Conservation (phyloP, 108 stramenopile species). For the Schizochytrium sp. region DNA sequence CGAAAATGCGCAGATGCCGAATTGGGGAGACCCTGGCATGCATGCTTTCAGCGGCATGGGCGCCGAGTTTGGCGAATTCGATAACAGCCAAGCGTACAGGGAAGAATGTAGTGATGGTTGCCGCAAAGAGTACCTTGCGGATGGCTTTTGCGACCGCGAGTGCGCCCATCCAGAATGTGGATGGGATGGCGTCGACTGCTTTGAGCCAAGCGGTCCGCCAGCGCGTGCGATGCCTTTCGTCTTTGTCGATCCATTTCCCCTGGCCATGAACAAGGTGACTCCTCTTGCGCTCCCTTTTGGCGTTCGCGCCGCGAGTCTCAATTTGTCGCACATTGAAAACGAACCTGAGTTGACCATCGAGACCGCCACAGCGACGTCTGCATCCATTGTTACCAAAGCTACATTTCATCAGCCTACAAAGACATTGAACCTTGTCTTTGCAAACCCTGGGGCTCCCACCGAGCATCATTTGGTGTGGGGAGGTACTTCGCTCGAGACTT, state of each 20-base stretch:
- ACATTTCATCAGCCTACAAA: background rate
- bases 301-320: background rate
- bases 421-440: background rate
- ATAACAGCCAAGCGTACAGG: background rate
- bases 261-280: background rate
- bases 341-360: background rate
- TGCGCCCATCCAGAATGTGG: constrained; percentile 29
- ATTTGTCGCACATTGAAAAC: background rate
- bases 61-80: background rate
- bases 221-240: background rate
- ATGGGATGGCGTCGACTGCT: constrained; percentile 40
- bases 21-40: background rate
- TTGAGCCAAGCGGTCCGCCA: background rate
- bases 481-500: background rate
- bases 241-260: background rate
- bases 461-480: background rate
- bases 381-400: background rate
- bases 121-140: constrained; percentile 32
- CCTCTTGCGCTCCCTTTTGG: background rate
- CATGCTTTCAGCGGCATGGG: background rate
- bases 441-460: background rate
- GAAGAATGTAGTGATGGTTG: background rate
- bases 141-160: constrained; percentile 36
- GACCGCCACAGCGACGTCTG: background rate
- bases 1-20: background rate